Evolutionary conservation across 768 basidiomycete species (phyloP).

Genomic region (Gloeopeniophorella convolvens): DNA sequence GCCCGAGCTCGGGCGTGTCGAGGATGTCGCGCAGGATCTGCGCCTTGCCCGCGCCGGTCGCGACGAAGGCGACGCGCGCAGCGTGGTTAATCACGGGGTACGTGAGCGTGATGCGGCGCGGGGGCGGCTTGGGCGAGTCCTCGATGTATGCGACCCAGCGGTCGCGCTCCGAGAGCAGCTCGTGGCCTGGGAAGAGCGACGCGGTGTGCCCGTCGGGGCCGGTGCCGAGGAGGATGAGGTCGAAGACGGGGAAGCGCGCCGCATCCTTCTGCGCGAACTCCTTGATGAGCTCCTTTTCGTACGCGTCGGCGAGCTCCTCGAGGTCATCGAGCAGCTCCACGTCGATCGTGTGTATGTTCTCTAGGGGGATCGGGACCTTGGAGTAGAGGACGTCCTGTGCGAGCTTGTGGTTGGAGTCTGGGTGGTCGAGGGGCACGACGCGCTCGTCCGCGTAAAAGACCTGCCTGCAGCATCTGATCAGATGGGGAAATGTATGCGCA

Average conservation of each 20-base stretch:
- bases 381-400: slow-evolving; percentile 70
- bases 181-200: slow-evolving; percentile 93
- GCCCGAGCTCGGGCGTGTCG: slow-evolving; percentile 69
- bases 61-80: slow-evolving; percentile 83
- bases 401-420: slow-evolving; percentile 86
- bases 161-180: slow-evolving; percentile 74
- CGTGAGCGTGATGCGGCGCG: slow-evolving; percentile 86
- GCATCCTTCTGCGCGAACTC: slow-evolving; percentile 91
- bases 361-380: slow-evolving; percentile 69
- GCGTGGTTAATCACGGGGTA: slow-evolving; percentile 89
- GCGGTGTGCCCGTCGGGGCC: slow-evolving; percentile 99
- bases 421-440: slow-evolving; percentile 84
- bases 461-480: slow-evolving; percentile 53
- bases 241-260: slow-evolving; percentile 95
- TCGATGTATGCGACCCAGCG: slow-evolving; percentile 93
- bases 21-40: slow-evolving; percentile 68
- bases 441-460: slow-evolving; percentile 98
- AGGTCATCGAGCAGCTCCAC: slow-evolving; percentile 55
- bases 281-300: slow-evolving; percentile 77
- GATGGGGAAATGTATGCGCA: not conserved
- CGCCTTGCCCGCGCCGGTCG: slow-evolving; percentile 74
- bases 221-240: slow-evolving; percentile 93
- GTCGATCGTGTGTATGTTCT: slow-evolving; percentile 85
- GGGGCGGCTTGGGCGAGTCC: slow-evolving; percentile 92
- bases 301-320: slow-evolving; percentile 74